Conservation (phyloP, 371 early-diverging fungal species). For the Dichotomocladium elegans region DNA sequence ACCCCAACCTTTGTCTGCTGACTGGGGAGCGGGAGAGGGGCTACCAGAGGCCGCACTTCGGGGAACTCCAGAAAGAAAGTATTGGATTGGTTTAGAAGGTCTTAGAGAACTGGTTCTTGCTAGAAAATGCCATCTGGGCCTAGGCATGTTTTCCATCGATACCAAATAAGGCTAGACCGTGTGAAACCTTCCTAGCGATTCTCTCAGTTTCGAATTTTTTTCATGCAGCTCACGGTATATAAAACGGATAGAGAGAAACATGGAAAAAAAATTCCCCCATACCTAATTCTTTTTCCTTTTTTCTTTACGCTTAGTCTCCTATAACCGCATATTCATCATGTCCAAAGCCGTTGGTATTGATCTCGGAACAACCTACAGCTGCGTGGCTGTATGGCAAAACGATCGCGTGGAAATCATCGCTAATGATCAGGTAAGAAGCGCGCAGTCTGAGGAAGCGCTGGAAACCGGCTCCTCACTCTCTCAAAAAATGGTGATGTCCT, state of each 20-base stretch:
- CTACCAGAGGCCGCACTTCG: too few relatives aligned
- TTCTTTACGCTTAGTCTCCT: neutral
- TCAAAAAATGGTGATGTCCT: too few relatives aligned
- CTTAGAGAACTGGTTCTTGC: too few relatives aligned
- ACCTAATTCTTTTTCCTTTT: neutral
- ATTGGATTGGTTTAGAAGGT: too few relatives aligned
- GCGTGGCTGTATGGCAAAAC: slow-evolving; percentile 97
- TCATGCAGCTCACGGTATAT: neutral
- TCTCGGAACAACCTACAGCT: slow-evolving; percentile 99
- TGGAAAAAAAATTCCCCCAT: neutral
- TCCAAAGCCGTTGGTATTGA: slow-evolving; percentile 80
- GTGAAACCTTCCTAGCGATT: neutral
- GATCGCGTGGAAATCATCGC: slow-evolving; percentile 97
- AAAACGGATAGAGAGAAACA: neutral
- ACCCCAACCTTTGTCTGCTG: too few relatives aligned
- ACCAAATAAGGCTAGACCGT: neutral
- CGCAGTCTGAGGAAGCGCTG: neutral
- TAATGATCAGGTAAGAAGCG: slow-evolving; percentile 72
- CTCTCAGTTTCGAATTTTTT: neutral
- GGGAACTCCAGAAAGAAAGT: too few relatives aligned
- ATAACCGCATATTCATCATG: neutral
- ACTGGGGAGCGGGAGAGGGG: too few relatives aligned
- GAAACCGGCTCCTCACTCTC: too few relatives aligned
- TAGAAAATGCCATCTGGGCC: neutral
- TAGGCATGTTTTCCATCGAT: neutral